Evolutionary conservation across 305 asterid genomes (phyloP), one percentile per base, ranked within the genome.

Genomic region (Plantago lanceolata): DNA sequence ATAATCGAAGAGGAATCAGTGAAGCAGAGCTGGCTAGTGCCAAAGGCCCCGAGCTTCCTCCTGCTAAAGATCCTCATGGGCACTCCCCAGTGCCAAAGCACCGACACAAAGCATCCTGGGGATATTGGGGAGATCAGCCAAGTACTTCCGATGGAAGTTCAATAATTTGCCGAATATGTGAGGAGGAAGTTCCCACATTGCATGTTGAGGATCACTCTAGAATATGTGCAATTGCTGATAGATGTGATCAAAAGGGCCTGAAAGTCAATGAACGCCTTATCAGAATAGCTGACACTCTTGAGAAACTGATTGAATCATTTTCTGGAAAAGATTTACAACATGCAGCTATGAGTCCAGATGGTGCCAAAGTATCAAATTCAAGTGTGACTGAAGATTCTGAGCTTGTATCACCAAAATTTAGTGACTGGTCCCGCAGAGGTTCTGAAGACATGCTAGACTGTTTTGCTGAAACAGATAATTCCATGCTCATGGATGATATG

Each of bases 401-500:
- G 74, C 90, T 82, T 61, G 55, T 89, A 65, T 94, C 99, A 61
- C 96, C 99, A 47, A 94, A 94, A 71, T 81, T 76, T 71, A 90
- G 97, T 75, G 97, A 88, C 69, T 94, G 95, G 96, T 94, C 97
- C 56, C 85, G 93, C 31, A 87, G 96, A 80, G 99, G 96, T 64
- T 94, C 99, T 55, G 99, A 85, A 69, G 97, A 94, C 78, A 90
- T 85, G 95, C 85, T 94, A 31, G 97, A 88, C 67, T 85, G 87
- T 81, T 86, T 84, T 69, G 85, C 85, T 37, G 99, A 90, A 65
- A 85, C 82, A 16, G 96, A 94, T 71, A 86, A 85, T 72, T 75
- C 81, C 45, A 79, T 75, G 71, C 79, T 75, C 55, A 71, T 79
- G 82, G 99, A 94, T 73, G 99, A 94, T 71, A 76, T 84, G 75